Evolutionary conservation across 306 rosid genomes (phyloP).

Genomic region (Corylus avellana): DNA sequence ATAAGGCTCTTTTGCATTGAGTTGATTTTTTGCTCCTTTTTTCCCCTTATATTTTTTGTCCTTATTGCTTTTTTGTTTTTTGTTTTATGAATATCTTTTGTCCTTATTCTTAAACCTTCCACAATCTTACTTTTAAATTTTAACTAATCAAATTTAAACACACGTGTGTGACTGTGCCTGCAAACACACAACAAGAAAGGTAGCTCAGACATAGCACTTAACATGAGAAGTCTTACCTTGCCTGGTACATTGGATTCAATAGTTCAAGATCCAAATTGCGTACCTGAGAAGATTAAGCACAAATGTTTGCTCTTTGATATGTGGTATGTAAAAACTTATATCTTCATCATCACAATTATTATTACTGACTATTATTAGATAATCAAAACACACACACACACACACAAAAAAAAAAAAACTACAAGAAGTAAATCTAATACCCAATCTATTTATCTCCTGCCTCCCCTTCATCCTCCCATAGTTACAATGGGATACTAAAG

Average conservation of each 20-base stretch:
- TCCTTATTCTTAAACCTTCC: background rate
- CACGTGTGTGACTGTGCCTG: background rate
- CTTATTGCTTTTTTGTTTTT: no score
- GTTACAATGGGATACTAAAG: background rate
- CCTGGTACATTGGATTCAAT: slow-evolving; percentile 86
- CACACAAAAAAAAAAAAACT: background rate
- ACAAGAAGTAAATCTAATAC: background rate
- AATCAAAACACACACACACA: background rate
- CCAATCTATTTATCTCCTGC: background rate
- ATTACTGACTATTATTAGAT: background rate
- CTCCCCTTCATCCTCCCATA: background rate
- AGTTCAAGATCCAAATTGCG: slow-evolving; percentile 73
- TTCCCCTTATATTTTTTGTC: background rate
- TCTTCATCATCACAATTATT: background rate
- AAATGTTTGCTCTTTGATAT: background rate
- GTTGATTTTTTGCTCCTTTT: background rate
- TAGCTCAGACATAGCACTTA: background rate
- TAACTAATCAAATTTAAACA: background rate
- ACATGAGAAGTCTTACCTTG: slow-evolving; percentile 49
- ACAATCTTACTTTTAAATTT: background rate
- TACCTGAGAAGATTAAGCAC: slow-evolving; percentile 50
- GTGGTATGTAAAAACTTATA: background rate
- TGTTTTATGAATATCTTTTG: background rate
- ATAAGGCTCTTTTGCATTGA: background rate
- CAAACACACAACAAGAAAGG: background rate